Base-by-base conservation (phyloP, 2,329 filamentous ascomycete genomes). In the Beauveria asiatica region DNA sequence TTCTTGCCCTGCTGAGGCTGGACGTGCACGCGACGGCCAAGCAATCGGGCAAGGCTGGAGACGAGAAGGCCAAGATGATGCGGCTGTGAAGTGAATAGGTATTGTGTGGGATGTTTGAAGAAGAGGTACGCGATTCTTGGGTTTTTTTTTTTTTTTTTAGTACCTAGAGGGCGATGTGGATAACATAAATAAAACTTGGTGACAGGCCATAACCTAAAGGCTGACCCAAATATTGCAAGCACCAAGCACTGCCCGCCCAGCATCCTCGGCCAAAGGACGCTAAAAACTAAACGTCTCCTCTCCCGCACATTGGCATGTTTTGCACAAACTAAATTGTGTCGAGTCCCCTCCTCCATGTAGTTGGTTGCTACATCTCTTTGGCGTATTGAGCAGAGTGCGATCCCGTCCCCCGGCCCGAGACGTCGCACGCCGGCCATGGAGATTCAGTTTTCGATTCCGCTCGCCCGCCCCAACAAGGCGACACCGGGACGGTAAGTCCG, bases 401-500 rank as follows among this genome's bases (percentile, higher is more conserved):
- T 13, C 23, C 30, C 5, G 27, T 30, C 9, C 8, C 27, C 27
- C 39, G 50, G 50, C 33, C 37, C 37, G n/a, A 6, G 51, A 56
- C 53, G 42, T 37, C 42, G 30, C 55, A 49, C 39, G 53, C 41
- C 23, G n/a, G 33, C 41, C 53, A 75, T 75, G 73, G 73, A 75
- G 67, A 72, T 75, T 57, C 73, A 75, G 53, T 75, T 75, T 64
- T 62, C 58, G 27, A 60, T 64, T 51, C 61, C 62, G 51, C 59
- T 64, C 21, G 60, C 42, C 57, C 53, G 50, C 48, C 19, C 62
- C 37, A 61, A 53, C 41, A 62, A 48, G 19, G 53, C 55, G 41
- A 51, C 61, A 16, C 19, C 55, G 16, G 49, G 41, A 21, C 60
- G 53, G 62, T 63, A 52, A 44, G 62, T 59, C 30, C 25, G n/a